These are phyloP conservation scores for Pseudevernia furfuracea DNA, from an alignment of 495 filamentous ascomycete species.

Conservation along the genomic window DNA sequence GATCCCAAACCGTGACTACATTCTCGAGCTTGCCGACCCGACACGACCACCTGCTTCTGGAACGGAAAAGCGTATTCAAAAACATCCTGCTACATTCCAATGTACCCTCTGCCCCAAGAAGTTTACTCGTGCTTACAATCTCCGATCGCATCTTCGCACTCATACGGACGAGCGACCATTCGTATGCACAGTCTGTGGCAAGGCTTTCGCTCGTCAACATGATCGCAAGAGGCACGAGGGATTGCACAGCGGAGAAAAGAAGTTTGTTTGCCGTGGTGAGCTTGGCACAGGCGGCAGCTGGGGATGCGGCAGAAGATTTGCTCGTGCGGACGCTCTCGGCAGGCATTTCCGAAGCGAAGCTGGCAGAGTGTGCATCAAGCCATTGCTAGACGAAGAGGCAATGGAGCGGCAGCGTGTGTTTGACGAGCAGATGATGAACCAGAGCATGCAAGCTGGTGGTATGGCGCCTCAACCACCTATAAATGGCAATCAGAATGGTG, in stretches of 20 bases:
- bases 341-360: conserved; percentile 97
- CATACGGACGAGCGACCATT: conserved; percentile 91
- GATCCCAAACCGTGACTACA: conserved; percentile 82
- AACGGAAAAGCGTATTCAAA: conserved; percentile 66
- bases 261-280: conserved; percentile 90
- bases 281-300: conserved; percentile 74
- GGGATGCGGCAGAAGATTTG: conserved; percentile 91
- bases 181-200: conserved; percentile 92
- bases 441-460: conserved; percentile 23
- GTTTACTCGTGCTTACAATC: conserved; percentile 82
- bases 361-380: conserved; percentile 91
- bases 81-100: conserved; percentile 90
- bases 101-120: conserved; percentile 79
- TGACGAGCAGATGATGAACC: conserved; percentile 24
- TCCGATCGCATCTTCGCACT: conserved; percentile 84
- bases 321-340: conserved; percentile 88
- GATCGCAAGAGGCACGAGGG: conserved; percentile 89
- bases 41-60: conserved; percentile 64
- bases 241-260: conserved; percentile 87
- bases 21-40: conserved; percentile 84
- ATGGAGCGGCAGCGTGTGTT: conserved; percentile 26
- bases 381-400: conserved; percentile 54
- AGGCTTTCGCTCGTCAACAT: conserved; percentile 92
- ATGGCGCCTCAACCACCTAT: conserved; percentile 18
- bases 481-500: conserved; percentile 32